Evolutionary conservation across 441 rosid species (phyloP).

Genomic region (Cnidoscolus chayamansa): DNA sequence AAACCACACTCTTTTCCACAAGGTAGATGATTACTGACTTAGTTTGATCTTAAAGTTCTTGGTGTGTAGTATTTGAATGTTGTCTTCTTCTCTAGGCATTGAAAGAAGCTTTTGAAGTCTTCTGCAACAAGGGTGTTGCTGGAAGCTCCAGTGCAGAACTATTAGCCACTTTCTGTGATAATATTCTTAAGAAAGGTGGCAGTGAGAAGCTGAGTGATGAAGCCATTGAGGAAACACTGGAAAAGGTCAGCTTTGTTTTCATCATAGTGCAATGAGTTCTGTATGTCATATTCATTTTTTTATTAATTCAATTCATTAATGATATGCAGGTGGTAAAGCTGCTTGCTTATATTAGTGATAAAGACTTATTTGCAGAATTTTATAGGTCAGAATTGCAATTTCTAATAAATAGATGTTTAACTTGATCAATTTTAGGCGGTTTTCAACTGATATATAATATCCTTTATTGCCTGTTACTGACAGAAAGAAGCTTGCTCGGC

Average conservation of each 20-base stretch:
- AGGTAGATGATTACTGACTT: constrained; percentile 40
- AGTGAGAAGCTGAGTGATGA: constrained; percentile 93
- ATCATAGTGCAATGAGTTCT: not conserved
- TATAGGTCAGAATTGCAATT: constrained; percentile 44
- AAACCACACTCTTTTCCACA: constrained; percentile 85
- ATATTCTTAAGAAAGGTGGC: constrained; percentile 94
- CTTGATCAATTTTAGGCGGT: not conserved
- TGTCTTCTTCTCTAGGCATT: constrained; percentile 50
- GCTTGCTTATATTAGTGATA: constrained; percentile 86
- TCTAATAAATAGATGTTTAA: not conserved
- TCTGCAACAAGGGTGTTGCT: constrained; percentile 85
- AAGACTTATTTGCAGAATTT: constrained; percentile 90
- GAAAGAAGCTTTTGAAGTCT: constrained; percentile 94
- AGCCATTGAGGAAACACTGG: constrained; percentile 91
- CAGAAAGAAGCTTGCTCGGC: constrained; percentile 89
- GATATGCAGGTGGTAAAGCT: constrained; percentile 67
- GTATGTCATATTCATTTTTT: not conserved
- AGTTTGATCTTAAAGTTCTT: not conserved
- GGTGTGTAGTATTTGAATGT: constrained; percentile 17
- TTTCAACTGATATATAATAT: not conserved
- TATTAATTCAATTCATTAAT: constrained; percentile 7
- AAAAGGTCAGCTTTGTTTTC: constrained; percentile 52
- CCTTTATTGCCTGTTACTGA: constrained; percentile 15
- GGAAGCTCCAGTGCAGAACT: constrained; percentile 96
- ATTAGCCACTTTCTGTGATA: constrained; percentile 88